A percentile compares a stretch with the other conserved stretches of the same genome.
These are phyloP conservation scores for Melaleuca quinquenervia DNA, from an alignment of 345 rosid species.

Conservation along the genomic window DNA sequence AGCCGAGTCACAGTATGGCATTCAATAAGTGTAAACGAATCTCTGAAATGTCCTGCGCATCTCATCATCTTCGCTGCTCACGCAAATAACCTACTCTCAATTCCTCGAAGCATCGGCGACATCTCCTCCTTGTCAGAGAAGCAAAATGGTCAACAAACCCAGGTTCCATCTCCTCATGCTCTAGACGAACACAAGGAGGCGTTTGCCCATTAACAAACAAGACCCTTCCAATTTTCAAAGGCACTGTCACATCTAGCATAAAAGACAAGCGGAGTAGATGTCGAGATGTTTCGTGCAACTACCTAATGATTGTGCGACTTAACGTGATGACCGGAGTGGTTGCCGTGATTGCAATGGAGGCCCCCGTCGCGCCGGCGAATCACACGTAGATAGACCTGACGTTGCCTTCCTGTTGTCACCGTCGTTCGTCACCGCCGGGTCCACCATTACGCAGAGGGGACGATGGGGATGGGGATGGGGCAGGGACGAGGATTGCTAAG, in stretches of 20 bases:
- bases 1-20: no score
- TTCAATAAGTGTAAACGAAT: fast-evolving
- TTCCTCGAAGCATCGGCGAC: background rate
- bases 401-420: background rate
- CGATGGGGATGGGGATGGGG: background rate
- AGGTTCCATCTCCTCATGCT: no score
- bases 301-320: background rate
- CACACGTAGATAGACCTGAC: background rate
- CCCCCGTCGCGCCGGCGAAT: background rate
- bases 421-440: background rate
- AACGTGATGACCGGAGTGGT: background rate
- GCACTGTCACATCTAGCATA: no score
- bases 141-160: no score
- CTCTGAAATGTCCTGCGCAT: background rate
- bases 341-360: background rate
- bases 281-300: background rate
- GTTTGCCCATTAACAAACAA: background rate
- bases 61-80: background rate
- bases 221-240: background rate
- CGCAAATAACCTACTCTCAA: background rate
- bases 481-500: background rate
- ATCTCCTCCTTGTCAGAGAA: background rate
- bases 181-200: background rate
- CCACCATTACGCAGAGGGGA: background rate
- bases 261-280: background rate